phyloP scores from a whole-genome alignment of 345 rosid genomes.

The Boechera retrofracta region DNA sequence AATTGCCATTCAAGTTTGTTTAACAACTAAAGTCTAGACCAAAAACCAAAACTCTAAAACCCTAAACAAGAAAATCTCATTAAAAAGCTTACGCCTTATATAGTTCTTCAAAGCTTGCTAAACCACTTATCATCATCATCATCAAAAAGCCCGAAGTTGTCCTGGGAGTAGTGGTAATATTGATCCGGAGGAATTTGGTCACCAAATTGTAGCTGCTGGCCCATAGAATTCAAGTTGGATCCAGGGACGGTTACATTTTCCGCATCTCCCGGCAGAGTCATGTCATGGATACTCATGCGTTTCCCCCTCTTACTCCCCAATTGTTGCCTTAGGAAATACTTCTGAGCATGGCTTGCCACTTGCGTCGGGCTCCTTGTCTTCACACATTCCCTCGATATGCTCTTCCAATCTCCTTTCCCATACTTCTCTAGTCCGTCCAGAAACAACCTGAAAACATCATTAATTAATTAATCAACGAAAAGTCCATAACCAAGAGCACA shows the following conservation, averaged over 20 bases:
- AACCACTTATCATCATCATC: neutral
- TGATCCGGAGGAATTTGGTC: neutral
- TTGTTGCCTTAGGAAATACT: constrained; percentile 59
- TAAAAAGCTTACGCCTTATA: neutral
- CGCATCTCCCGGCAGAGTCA: constrained; percentile 44
- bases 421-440: constrained; percentile 51
- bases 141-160: neutral
- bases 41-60: neutral
- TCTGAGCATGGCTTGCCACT: constrained; percentile 86
- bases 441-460: constrained; percentile 52
- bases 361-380: constrained; percentile 65
- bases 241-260: constrained; percentile 20
- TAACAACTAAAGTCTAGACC: neutral
- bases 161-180: neutral
- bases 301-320: constrained; percentile 51
- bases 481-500: neutral
- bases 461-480: neutral
- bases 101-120: neutral
- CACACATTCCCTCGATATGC: constrained; percentile 65
- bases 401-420: constrained; percentile 80
- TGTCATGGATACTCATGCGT: constrained; percentile 73
- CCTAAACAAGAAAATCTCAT: neutral
- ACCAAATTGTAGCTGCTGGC: neutral
- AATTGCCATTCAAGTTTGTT: neutral
- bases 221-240: constrained; percentile 29